Base-by-base conservation (phyloP, 331 rosid species). In the Quercus tomentella region DNA sequence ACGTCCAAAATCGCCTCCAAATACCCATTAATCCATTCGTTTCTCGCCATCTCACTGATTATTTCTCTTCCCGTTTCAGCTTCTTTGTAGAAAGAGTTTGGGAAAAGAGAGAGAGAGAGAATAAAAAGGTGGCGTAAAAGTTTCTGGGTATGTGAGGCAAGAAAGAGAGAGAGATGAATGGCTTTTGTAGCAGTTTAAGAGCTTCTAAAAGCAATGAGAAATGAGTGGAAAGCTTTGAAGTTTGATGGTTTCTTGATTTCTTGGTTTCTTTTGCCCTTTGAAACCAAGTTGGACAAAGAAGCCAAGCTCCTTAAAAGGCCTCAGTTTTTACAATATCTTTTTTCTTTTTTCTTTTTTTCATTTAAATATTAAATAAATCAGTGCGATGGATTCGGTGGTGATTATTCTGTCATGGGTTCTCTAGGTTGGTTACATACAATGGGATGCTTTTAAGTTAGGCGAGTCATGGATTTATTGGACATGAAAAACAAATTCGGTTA, bases 1-100 rank as follows among this genome's bases (percentile, higher is more conserved):
- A 79, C 94, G 54, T 92, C 97, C 86, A 92, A 78, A 70, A 92
- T 92, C 25, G 97, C 97, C 84, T 92, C 95, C 83, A 92, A 79
- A 75, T 89, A 92, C 20, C 97, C 89, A 76, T 92, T 86, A 31
- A 92, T 35, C 97, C 97, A 92, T 61, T 92, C 97, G 54, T 90
- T 90, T 79, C 84, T 87, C 15, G 88, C 95, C 92, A 86, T 89
- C 79, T 56, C 83, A 66, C 15, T 15, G 49, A 2, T 41, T 2
- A 10, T 75, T 61, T 79, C 43, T 75, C 56, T 17, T 25, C 61
- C 75, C 58, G n/a, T 69, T 31, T 37, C 41, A 23, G 30, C 55
- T 4, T 55, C 35, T 37, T 33, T 30, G 49, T 31, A 18, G 5
- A 31, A 16, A 9, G 37, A 17, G n/a, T 26, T 43, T 33, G 55